A percentile compares a stretch with the other conserved stretches of the same genome.
phyloP scores from a whole-genome alignment of 2,329 filamentous ascomycete genomes.

The Aureobasidium subglaciale region DNA sequence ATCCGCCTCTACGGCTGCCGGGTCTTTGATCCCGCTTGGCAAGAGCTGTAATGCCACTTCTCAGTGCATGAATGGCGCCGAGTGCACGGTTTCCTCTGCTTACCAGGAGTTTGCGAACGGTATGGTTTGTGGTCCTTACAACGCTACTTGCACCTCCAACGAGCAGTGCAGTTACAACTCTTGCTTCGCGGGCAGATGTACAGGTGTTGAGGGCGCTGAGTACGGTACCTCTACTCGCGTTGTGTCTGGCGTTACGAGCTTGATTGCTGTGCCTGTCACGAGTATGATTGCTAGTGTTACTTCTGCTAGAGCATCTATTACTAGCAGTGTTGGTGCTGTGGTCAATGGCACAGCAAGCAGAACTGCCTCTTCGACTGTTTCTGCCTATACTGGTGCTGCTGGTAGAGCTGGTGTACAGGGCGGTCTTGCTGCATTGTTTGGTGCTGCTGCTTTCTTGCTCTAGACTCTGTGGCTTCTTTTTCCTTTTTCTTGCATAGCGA shows the following conservation, averaged over 20 bases:
- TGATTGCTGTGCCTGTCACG: neutral
- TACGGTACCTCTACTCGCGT: neutral
- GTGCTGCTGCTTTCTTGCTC: slow-evolving; percentile 2
- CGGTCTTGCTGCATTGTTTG: neutral
- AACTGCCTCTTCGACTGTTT: neutral
- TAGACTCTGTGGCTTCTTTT: too few species aligned
- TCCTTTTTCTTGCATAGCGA: slow-evolving; percentile 16
- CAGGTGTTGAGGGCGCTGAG: slow-evolving; percentile 17
- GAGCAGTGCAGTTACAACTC: slow-evolving; percentile 24
- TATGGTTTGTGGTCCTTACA: slow-evolving; percentile 21
- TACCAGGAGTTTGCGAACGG: slow-evolving; percentile 10
- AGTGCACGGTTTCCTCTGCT: slow-evolving; percentile 20
- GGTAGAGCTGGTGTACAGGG: neutral
- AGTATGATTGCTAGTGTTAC: too few species aligned
- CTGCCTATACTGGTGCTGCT: slow-evolving; percentile 8
- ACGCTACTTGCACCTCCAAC: slow-evolving; percentile 21
- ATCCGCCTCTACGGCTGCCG: slow-evolving; percentile 12
- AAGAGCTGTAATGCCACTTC: slow-evolving; percentile 17
- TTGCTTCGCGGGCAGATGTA: slow-evolving; percentile 22
- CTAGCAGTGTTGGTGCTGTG: neutral
- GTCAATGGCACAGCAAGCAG: neutral
- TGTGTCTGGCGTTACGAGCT: neutral
- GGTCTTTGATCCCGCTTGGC: slow-evolving; percentile 18
- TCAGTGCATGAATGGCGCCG: slow-evolving; percentile 18
- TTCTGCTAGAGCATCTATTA: too few species aligned